Percentiles rank a stretch among this genome's conserved stretches.
Conservation (phyloP, 2,329 filamentous ascomycete species). For the Coniochaeta sp. region DNA sequence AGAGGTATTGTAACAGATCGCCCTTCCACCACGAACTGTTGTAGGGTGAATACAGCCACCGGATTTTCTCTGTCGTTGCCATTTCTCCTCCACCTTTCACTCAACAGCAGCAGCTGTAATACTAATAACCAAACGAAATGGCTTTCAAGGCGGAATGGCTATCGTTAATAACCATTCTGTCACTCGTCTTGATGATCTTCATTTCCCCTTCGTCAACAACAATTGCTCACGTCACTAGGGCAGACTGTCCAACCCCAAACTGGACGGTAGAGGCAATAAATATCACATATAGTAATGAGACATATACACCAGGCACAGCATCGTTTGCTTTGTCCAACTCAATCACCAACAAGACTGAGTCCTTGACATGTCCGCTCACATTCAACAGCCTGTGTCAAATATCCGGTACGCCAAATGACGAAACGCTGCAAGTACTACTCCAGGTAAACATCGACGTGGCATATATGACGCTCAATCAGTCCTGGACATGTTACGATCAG, state of each 20-base stretch:
- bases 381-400: conserved; percentile 3
- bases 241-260: background rate
- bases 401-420: background rate
- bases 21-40: too few species aligned
- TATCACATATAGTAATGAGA: conserved; percentile 3
- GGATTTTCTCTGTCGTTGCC: too few species aligned
- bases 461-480: background rate
- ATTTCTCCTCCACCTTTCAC: background rate
- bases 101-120: background rate
- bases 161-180: background rate
- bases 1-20: too few species aligned
- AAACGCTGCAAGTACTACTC: background rate
- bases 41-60: too few species aligned
- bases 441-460: conserved; percentile 3
- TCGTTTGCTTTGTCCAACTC: background rate
- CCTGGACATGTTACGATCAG: conserved; percentile 3
- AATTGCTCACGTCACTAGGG: background rate
- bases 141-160: background rate
- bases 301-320: background rate
- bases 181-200: background rate
- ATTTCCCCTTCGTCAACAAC: background rate
- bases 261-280: conserved; percentile 1
- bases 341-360: background rate
- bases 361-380: background rate
- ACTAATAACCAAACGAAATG: background rate